These are phyloP conservation scores for Rhizoctonia solani DNA, from an alignment of 1,284 basidiomycete genomes.

Conservation along the genomic window DNA sequence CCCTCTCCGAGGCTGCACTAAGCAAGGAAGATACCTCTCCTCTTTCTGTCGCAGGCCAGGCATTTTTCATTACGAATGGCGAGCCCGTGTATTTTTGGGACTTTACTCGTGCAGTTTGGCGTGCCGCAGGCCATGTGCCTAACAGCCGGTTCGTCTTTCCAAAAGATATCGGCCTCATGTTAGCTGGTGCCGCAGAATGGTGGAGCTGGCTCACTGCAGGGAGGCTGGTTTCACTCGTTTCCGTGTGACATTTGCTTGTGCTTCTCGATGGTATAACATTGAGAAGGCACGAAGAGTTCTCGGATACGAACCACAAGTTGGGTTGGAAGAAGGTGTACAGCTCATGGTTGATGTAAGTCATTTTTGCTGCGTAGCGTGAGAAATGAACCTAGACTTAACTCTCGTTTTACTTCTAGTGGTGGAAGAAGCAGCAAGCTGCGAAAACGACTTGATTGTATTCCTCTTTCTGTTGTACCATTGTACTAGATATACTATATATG, in stretches of 20 bases:
- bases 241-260: conserved; percentile 78
- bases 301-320: conserved; percentile 90
- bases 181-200: conserved; percentile 76
- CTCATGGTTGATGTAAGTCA: conserved; percentile 70
- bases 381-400: neutral
- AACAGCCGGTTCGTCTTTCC: conserved; percentile 62
- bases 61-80: conserved; percentile 97
- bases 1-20: conserved; percentile 61
- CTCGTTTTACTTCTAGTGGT: conserved; percentile 9
- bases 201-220: conserved; percentile 67
- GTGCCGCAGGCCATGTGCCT: conserved; percentile 66
- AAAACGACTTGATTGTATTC: neutral
- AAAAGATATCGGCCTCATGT: conserved; percentile 64
- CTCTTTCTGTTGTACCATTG: conserved; percentile 10
- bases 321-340: conserved; percentile 86
- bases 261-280: conserved; percentile 87
- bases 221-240: conserved; percentile 90
- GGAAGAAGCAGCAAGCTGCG: conserved; percentile 31
- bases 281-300: conserved; percentile 92
- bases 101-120: conserved; percentile 86
- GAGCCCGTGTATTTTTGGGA: conserved; percentile 98
- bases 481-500: conserved; percentile 3
- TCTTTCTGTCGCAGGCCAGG: conserved; percentile 87
- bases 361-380: neutral
- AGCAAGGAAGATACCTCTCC: conserved; percentile 54